These are phyloP conservation scores for Staphylotrichum longicolle DNA, from an alignment of 495 filamentous ascomycete species.

Conservation along the genomic window DNA sequence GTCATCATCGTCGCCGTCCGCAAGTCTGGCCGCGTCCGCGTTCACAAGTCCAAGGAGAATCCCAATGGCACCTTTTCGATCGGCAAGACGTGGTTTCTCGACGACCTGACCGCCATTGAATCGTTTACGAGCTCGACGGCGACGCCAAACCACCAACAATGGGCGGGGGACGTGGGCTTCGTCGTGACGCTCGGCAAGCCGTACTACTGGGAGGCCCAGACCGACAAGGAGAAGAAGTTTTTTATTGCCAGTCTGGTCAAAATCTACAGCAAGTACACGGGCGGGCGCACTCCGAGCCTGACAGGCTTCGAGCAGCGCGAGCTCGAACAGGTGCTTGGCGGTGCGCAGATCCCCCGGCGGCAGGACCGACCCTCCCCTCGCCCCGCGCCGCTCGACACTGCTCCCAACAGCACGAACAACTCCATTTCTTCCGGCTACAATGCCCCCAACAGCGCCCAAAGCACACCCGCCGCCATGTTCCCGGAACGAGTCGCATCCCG, in stretches of 20 bases:
- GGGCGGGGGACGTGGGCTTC: slow-evolving; percentile 79
- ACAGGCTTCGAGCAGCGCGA: slow-evolving; percentile 80
- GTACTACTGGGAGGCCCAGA: slow-evolving; percentile 94
- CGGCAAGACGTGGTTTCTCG: slow-evolving; percentile 94
- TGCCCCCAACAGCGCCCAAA: slow-evolving; percentile 21
- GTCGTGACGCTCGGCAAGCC: slow-evolving; percentile 86
- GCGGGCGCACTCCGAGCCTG: slow-evolving; percentile 74
- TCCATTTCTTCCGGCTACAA: slow-evolving; percentile 34
- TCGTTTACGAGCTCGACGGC: slow-evolving; percentile 64
- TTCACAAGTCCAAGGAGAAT: slow-evolving; percentile 97
- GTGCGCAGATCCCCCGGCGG: slow-evolving; percentile 32
- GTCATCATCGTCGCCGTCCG: slow-evolving; percentile 90
- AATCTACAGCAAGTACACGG: slow-evolving; percentile 94
- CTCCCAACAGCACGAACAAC: slow-evolving; percentile 28
- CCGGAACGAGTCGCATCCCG: slow-evolving; percentile 31
- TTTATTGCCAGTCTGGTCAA: slow-evolving; percentile 94
- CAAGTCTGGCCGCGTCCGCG: slow-evolving; percentile 84
- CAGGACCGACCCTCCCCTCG: slow-evolving; percentile 35
- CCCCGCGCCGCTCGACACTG: slow-evolving; percentile 32
- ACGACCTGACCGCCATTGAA: slow-evolving; percentile 77
- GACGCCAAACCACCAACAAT: slow-evolving; percentile 67
- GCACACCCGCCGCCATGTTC: slow-evolving; percentile 17
- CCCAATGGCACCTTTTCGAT: slow-evolving; percentile 91
- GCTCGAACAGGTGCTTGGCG: slow-evolving; percentile 64
- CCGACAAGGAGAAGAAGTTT: slow-evolving; percentile 93